Evolutionary conservation across 2,329 filamentous ascomycete species (phyloP).

Genomic region (Claviceps sorghi): DNA sequence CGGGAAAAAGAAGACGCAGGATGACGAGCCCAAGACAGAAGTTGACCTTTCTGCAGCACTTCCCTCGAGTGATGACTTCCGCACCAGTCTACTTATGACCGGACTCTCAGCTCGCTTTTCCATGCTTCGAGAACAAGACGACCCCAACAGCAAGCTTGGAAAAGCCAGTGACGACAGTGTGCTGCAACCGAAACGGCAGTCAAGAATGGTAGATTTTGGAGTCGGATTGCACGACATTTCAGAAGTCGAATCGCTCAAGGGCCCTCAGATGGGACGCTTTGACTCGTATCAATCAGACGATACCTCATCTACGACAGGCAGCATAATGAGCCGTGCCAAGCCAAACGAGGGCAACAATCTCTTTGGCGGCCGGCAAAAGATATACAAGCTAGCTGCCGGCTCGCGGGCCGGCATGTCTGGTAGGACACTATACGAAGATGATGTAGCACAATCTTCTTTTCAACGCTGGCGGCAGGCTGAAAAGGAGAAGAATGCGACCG

Average conservation of each 20-base stretch:
- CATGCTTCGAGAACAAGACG: slow-evolving; percentile 90
- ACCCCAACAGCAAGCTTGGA: slow-evolving; percentile 74
- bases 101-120: slow-evolving; percentile 90
- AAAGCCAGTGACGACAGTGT: slow-evolving; percentile 96
- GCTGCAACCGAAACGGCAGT: slow-evolving; percentile 66
- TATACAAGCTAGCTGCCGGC: slow-evolving; percentile 65
- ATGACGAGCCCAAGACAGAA: slow-evolving; percentile 46
- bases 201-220: slow-evolving; percentile 60
- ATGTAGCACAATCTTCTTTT: slow-evolving; percentile 70
- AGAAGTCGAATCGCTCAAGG: slow-evolving; percentile 70
- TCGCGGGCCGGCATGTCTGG: slow-evolving; percentile 44
- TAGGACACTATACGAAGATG: slow-evolving; percentile 69
- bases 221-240: slow-evolving; percentile 63
- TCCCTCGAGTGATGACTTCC: slow-evolving; percentile 76
- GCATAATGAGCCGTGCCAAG: slow-evolving; percentile 72
- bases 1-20: slow-evolving; percentile 38
- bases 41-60: slow-evolving; percentile 62
- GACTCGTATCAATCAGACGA: slow-evolving; percentile 61
- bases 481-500: slow-evolving; percentile 35
- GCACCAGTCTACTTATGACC: slow-evolving; percentile 91
- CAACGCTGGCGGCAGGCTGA: slow-evolving; percentile 57
- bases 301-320: slow-evolving; percentile 45
- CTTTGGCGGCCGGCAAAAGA: slow-evolving; percentile 90
- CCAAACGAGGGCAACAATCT: slow-evolving; percentile 81
- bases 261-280: slow-evolving; percentile 43